Evolutionary conservation across 805 yeast species (phyloP), one percentile per base, ranked within the genome.

Genomic region (Lachancea mirantina): DNA sequence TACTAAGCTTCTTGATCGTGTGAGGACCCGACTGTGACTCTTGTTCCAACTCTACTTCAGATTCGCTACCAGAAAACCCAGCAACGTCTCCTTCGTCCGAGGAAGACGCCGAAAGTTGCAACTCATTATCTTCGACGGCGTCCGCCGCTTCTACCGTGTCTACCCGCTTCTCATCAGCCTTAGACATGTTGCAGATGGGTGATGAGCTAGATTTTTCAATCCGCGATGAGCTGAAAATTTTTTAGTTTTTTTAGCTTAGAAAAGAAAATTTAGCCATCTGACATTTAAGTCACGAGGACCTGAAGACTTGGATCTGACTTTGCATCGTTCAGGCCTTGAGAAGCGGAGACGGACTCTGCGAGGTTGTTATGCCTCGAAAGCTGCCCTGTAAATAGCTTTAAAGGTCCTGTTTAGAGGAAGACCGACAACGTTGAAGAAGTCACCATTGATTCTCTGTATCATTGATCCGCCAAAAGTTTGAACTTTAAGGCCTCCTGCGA

Each of bases 401-500:
- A 48, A 72, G 0, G 89, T 75, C 21, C 59, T 63, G 27, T 69
- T 65, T 16, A 75, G 71, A 1, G 98, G 97, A 35, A 89, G 61
- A 0, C 98, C 98, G 3, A 89, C 89, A 9, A 84, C 82, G 52
- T 85, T 89, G 57, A 69, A 76, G 50, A 72, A 84, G 52, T 89
- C 97, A 0, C 98, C 98, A 1, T 67, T 65, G 8, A 87, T 69
- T 10, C 60, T 57, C 14, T 65, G 57, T 42, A 92, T 73, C 41
- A 89, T 59, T 22, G 78, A 49, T 1, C 81, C 76, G 2, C 94
- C 92, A 7, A 55, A 52, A 0, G 78, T 83, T 57, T 89, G 97
- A 38, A 81, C 77, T 46, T 76, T 77, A 61, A 84, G 88, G 1
- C 98, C 98, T 5, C 96, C 98, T 2, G 97, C 95, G 1, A 84